Evolutionary conservation across 495 filamentous ascomycete genomes (phyloP), one percentile per base, ranked within the genome.

Genomic region (Aspergillus saccharolyticus): DNA sequence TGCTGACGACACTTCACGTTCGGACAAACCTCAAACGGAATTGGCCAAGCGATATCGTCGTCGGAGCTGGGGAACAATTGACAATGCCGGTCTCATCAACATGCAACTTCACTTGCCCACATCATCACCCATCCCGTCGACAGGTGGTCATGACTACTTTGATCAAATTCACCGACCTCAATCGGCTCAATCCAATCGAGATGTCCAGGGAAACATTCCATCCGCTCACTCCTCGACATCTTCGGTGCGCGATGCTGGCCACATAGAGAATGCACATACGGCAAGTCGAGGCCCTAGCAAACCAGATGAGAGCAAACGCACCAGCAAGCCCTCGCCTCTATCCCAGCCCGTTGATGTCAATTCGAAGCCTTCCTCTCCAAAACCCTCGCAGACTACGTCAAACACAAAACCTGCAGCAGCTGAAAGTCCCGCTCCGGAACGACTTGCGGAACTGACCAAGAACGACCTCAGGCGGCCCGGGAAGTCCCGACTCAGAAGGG

Each of bases 401-500:
- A 49, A 62, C 47, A 59, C 70, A 44, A 61, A 66, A 46, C 65
- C 69, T 5, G 59, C 66, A 21, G 55, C 66, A 48, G 52, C 57
- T 55, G 69, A 77, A 51, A 95, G 89, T 55, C 82, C 88, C 44
- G 92, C 91, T 12, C 85, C 88, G 2, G 83, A 89, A 65, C 89
- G 91, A 48, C 78, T 96, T 42, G 82, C 87, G 10, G 90, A 90
- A 10, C 74, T 97, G 39, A 89, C 83, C 48, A 89, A 93, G 55
- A 90, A 85, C 62, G 85, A 85, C 30, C 71, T 77, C 1, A 84
- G 81, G 63, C 87, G 82, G 59, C 86, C 86, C 56, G 90, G 85
- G 54, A 93, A 96, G 74, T 95, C 95, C 56, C 81, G 93, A 52
- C 75, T 99, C 47, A 81, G 94, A 55, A 83, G 94, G 65, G 94